Conservation (phyloP, 331 rosid genomes). For the Malus hybrid region DNA sequence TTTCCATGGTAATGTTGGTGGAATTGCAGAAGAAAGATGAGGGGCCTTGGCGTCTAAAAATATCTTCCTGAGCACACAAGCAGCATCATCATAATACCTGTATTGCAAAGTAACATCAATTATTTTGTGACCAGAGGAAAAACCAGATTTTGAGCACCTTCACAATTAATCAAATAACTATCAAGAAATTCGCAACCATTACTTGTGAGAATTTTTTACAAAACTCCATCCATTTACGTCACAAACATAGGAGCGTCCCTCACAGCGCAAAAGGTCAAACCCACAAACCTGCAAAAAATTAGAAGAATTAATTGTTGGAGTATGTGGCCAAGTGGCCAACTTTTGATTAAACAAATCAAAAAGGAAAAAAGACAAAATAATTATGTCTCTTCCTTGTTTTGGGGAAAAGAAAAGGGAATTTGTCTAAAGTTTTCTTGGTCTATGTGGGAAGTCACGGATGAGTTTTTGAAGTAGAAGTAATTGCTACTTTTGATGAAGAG, state of each 20-base stretch:
- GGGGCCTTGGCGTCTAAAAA: constrained; percentile 96
- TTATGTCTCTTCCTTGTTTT: too few relatives aligned
- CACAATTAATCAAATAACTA: not conserved
- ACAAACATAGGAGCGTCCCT: constrained; percentile 94
- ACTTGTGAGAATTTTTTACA: constrained; percentile 96
- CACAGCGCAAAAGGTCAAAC: constrained; percentile 91
- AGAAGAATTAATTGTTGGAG: too few relatives aligned
- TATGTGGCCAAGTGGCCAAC: too few relatives aligned
- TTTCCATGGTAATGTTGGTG: constrained; percentile 93
- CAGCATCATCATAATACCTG: constrained; percentile 95
- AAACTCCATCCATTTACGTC: constrained; percentile 99
- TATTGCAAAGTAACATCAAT: constrained; percentile 6
- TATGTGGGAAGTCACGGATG: too few relatives aligned
- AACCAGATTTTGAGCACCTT: constrained; percentile 4
- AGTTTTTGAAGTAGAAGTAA: too few relatives aligned
- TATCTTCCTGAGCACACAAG: constrained; percentile 95
- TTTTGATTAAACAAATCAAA: too few relatives aligned
- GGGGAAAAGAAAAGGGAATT: too few relatives aligned
- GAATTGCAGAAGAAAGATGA: constrained; percentile 89
- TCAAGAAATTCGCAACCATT: constrained; percentile 16
- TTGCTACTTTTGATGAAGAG: too few relatives aligned
- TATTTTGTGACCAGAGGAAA: not conserved
- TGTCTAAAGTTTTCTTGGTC: too few relatives aligned
- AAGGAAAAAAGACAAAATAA: too few relatives aligned
- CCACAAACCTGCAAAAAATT: constrained; percentile 79